Conservation (phyloP, 768 basidiomycete species). For the Crepidotus variabilis region DNA sequence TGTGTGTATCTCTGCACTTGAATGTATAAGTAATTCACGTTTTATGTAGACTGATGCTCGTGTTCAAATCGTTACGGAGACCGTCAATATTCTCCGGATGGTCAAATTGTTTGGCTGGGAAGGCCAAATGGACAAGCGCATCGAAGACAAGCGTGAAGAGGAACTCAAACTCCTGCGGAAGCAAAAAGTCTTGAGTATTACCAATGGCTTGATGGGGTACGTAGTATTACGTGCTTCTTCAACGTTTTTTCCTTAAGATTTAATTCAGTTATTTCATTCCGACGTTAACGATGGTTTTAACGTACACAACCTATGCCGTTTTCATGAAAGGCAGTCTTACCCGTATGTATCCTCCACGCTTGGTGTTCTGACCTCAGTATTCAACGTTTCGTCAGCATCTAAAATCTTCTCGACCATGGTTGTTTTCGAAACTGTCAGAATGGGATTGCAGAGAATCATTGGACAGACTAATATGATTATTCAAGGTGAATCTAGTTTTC, state of each 20-base stretch:
- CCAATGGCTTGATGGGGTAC: background rate
- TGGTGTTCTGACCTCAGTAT: too few species aligned
- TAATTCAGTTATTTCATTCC: constrained; percentile 53
- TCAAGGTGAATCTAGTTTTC: constrained; percentile 23
- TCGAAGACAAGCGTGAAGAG: constrained; percentile 55
- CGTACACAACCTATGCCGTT: constrained; percentile 51
- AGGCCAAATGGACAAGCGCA: constrained; percentile 47
- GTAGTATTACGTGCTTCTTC: background rate
- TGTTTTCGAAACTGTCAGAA: constrained; percentile 59
- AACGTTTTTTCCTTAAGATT: too few species aligned
- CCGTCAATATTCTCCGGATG: constrained; percentile 57
- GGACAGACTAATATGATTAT: constrained; percentile 19
- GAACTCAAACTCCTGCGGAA: constrained; percentile 44
- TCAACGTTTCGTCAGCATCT: constrained; percentile 47
- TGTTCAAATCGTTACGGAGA: constrained; percentile 58
- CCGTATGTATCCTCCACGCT: constrained; percentile 10
- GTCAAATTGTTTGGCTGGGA: constrained; percentile 73
- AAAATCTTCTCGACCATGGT: constrained; percentile 49
- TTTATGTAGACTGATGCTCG: constrained; percentile 43
- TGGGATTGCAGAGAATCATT: constrained; percentile 39
- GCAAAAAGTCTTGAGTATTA: constrained; percentile 8
- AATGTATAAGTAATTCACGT: background rate
- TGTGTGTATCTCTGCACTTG: background rate
- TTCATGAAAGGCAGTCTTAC: constrained; percentile 33
- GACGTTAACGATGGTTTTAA: constrained; percentile 55